phyloP scores from a whole-genome alignment of 345 rosid genomes.

The Noccaea caerulescens region DNA sequence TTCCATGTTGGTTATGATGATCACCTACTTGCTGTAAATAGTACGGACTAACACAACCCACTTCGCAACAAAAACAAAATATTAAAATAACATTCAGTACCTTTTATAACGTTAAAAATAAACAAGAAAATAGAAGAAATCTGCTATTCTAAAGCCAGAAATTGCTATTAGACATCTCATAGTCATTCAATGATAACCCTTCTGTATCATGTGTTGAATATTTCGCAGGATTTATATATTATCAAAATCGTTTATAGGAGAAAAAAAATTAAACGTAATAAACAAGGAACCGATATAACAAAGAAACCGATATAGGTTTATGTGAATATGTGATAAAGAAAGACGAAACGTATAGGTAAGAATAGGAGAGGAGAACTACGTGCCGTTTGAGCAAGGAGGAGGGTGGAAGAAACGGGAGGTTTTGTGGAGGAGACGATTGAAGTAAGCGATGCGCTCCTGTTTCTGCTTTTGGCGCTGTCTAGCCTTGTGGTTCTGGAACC shows the following conservation, averaged over 20 bases:
- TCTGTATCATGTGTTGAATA: neutral
- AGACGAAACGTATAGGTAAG: neutral
- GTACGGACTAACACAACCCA: constrained; percentile 43
- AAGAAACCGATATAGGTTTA: neutral
- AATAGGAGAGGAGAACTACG: constrained; percentile 33
- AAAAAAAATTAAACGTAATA: neutral
- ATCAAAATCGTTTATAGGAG: no score
- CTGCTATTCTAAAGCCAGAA: neutral
- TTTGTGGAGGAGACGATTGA: constrained; percentile 58
- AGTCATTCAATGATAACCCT: neutral
- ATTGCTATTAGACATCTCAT: neutral
- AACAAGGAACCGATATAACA: neutral
- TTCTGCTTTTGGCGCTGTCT: constrained; percentile 91
- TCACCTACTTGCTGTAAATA: constrained; percentile 38
- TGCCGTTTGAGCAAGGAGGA: constrained; percentile 59
- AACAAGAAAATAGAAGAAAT: neutral
- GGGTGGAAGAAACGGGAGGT: constrained; percentile 47
- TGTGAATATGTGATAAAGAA: neutral
- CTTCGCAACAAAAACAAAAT: constrained; percentile 16
- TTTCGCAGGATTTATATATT: neutral
- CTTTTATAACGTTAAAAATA: neutral
- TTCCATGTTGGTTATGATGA: constrained; percentile 29
- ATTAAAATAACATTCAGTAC: neutral
- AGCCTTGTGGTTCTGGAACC: constrained; percentile 99
- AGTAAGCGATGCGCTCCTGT: constrained; percentile 64